Evolutionary conservation across 1,284 basidiomycete species (phyloP).

Genomic region (Cystobasidium slooffiae): DNA sequence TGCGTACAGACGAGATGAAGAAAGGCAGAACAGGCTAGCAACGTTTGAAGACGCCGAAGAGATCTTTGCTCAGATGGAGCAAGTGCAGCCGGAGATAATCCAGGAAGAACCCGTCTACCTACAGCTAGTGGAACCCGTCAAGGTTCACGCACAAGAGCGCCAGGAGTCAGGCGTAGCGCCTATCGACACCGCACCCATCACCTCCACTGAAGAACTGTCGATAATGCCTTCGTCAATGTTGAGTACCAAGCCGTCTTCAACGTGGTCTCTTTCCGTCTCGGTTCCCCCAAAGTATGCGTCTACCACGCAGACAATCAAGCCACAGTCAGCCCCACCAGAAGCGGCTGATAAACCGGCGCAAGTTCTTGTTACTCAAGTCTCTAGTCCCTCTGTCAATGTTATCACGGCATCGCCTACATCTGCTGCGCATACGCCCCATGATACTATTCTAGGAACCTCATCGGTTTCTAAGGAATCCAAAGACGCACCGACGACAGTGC

Average conservation of each 20-base stretch:
- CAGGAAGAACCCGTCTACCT: slow-evolving; percentile 29
- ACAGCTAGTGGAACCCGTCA: slow-evolving; percentile 24
- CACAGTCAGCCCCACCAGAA: slow-evolving; percentile 49
- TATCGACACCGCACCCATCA: not conserved
- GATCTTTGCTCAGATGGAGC: slow-evolving; percentile 63
- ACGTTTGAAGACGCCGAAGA: slow-evolving; percentile 59
- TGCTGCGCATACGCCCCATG: too few species aligned
- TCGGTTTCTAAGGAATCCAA: too few species aligned
- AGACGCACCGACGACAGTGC: too few species aligned
- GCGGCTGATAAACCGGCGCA: not conserved
- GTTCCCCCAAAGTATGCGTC: slow-evolving; percentile 6
- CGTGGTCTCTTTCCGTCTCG: not conserved
- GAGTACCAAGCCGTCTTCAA: not conserved
- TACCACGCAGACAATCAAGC: too few species aligned
- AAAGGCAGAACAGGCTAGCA: slow-evolving; percentile 56
- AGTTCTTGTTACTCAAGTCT: not conserved
- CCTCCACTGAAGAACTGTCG: not conserved
- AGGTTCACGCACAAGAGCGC: not conserved
- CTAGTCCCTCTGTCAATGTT: too few species aligned
- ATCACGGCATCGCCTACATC: too few species aligned
- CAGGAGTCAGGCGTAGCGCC: not conserved
- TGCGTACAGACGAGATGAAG: slow-evolving; percentile 70
- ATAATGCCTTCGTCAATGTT: not conserved
- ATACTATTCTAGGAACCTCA: too few species aligned
- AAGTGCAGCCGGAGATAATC: not conserved